Conservation (phyloP, 31 red algal genomes). For the Porphyra umbilicalis region DNA sequence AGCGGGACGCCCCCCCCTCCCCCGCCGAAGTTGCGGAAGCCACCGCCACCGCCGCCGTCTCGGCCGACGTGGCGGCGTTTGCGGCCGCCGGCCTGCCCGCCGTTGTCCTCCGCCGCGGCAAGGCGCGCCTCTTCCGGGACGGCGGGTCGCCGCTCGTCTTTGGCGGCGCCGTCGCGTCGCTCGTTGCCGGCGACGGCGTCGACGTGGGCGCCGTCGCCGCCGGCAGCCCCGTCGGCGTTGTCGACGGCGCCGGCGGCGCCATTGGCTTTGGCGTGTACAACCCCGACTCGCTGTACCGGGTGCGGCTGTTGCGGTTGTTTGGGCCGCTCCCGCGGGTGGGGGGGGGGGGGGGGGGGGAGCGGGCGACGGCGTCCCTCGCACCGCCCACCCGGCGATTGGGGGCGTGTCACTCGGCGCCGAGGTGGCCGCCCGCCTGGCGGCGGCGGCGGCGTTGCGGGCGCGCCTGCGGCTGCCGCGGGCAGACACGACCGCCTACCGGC, state of each 20-base stretch:
- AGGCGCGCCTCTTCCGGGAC: conserved; percentile 30
- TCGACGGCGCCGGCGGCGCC: conserved; percentile 1
- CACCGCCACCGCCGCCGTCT: not conserved
- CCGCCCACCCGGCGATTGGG: not conserved
- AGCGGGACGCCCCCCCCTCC: not conserved
- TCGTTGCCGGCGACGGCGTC: not conserved
- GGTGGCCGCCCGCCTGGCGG: conserved; percentile 11
- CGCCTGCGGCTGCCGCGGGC: conserved; percentile 9
- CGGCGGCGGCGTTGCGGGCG: conserved; percentile 2
- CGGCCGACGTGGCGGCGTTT: not conserved
- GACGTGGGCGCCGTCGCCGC: not conserved
- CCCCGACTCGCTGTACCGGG: conserved; percentile 54
- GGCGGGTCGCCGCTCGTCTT: conserved; percentile 25
- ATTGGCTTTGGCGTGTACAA: conserved; percentile 67
- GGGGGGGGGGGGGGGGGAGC: not conserved
- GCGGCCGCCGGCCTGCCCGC: conserved; percentile 20
- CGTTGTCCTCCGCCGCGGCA: conserved; percentile 37
- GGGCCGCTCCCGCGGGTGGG: not conserved
- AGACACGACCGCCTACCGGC: conserved; percentile 21
- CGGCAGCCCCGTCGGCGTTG: conserved; percentile 23
- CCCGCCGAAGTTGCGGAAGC: not conserved
- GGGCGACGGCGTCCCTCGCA: not conserved
- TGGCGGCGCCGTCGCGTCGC: conserved; percentile 15
- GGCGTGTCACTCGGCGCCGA: not conserved
- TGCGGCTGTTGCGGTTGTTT: conserved; percentile 36